Evolutionary conservation across 768 basidiomycete species (phyloP).

Genomic region (Rhodotorula babjevae): DNA sequence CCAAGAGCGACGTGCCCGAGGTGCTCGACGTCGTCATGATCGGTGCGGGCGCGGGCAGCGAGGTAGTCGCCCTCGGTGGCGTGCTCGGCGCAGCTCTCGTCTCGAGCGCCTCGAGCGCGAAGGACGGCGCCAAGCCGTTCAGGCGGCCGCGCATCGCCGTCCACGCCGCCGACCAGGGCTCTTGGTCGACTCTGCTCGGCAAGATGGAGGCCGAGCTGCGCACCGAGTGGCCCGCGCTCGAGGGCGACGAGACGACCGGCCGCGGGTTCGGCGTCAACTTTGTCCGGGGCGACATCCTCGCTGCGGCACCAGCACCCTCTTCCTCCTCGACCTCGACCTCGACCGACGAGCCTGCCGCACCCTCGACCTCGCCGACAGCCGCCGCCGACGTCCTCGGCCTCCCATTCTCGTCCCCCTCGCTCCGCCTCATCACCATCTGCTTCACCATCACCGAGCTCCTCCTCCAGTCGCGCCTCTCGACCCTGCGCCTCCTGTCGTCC

Average conservation of each 20-base stretch:
- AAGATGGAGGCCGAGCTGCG: conserved; percentile 10
- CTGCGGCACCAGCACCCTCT: background rate
- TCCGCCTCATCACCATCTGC: conserved; percentile 37
- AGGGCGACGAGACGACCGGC: background rate
- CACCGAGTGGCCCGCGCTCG: conserved; percentile 4
- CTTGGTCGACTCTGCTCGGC: conserved; percentile 20
- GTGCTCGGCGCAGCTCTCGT: conserved; percentile 6
- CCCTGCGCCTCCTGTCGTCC: conserved; percentile 37
- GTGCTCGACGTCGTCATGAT: conserved; percentile 20
- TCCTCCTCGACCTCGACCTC: conserved; percentile 7
- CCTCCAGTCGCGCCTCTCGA: conserved; percentile 37
- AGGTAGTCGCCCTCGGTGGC: conserved; percentile 37
- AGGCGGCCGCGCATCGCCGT: conserved; percentile 8
- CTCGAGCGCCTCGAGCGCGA: too few relatives aligned
- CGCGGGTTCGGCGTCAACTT: conserved; percentile 23
- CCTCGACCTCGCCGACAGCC: background rate
- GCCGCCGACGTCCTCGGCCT: background rate
- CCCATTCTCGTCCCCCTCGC: background rate
- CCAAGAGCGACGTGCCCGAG: background rate
- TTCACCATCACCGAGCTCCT: conserved; percentile 43
- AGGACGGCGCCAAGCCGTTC: background rate
- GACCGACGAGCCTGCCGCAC: conserved; percentile 7
- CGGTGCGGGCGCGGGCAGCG: conserved; percentile 40
- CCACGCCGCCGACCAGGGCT: conserved; percentile 23
- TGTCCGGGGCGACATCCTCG: conserved; percentile 18